Evolutionary conservation across 176 grass and related monocot species (phyloP).

Genomic region (Carex littledalei): DNA sequence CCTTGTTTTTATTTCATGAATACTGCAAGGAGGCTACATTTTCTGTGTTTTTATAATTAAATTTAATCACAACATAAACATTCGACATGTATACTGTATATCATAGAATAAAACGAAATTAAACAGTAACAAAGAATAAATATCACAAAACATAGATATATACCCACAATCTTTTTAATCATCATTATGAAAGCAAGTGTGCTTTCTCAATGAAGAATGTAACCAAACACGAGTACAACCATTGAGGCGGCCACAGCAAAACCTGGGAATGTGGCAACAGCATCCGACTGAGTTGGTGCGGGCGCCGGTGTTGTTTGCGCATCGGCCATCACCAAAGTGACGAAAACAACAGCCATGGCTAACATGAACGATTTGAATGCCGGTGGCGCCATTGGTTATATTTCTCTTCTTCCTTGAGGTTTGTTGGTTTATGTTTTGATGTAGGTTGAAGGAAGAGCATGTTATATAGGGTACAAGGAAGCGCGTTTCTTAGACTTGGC

Average conservation of each 20-base stretch:
- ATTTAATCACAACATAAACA: no score
- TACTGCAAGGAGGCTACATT: no score
- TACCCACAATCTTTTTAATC: not conserved
- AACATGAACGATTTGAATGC: not conserved
- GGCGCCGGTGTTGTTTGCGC: not conserved
- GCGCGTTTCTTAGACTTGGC: no score
- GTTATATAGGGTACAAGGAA: not conserved
- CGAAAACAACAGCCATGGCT: not conserved
- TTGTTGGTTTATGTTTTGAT: not conserved
- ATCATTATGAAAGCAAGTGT: not conserved
- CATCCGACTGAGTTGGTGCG: not conserved
- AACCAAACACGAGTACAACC: not conserved
- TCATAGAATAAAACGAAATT: not conserved
- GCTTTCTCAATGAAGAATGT: not conserved
- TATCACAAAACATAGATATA: not conserved
- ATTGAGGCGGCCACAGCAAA: not conserved
- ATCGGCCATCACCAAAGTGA: not conserved
- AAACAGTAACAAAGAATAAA: not conserved
- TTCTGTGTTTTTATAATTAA: no score
- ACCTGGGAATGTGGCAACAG: not conserved
- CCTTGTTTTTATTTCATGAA: no score
- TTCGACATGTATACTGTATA: not conserved
- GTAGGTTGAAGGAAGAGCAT: not conserved
- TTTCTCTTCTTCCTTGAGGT: not conserved
- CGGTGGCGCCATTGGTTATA: not conserved